These are phyloP conservation scores for Mycena vitilis DNA, from an alignment of 768 basidiomycete genomes.

Conservation along the genomic window DNA sequence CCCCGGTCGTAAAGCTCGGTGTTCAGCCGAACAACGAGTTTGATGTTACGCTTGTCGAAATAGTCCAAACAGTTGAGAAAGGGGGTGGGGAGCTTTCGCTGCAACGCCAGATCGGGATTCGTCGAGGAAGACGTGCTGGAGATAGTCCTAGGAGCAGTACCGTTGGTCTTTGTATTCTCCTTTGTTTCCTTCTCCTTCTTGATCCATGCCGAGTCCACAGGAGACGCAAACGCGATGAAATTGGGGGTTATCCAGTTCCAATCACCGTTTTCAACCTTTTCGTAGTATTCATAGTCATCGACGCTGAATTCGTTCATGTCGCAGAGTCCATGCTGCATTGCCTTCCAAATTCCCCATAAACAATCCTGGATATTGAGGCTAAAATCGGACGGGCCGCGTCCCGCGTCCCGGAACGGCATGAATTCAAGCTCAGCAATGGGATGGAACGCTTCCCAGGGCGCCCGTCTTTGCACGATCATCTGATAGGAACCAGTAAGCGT, in stretches of 20 bases:
- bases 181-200: conserved; percentile 78
- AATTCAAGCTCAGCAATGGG: conserved; percentile 94
- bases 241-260: conserved; percentile 96
- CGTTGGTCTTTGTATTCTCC: conserved; percentile 49
- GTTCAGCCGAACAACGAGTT: conserved; percentile 93
- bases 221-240: conserved; percentile 95
- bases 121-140: conserved; percentile 42
- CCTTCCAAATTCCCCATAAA: conserved; percentile 89
- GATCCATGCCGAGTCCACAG: conserved; percentile 84
- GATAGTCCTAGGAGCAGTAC: conserved; percentile 34
- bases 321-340: conserved; percentile 90
- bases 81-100: conserved; percentile 80
- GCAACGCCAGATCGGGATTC: conserved; percentile 67
- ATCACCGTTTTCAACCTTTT: conserved; percentile 95
- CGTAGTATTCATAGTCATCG: conserved; percentile 93
- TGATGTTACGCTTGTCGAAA: conserved; percentile 88
- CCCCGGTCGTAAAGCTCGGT: conserved; percentile 89
- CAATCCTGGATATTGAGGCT: conserved; percentile 94
- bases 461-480: conserved; percentile 92
- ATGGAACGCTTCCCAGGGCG: conserved; percentile 95
- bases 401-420: conserved; percentile 96
- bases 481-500: conserved; percentile 46
- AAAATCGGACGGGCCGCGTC: conserved; percentile 91
- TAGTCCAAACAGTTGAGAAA: conserved; percentile 94
- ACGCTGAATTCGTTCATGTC: conserved; percentile 96